Base-by-base conservation (phyloP, 495 filamentous ascomycete genomes). In the Aspergillus bridgeri region DNA sequence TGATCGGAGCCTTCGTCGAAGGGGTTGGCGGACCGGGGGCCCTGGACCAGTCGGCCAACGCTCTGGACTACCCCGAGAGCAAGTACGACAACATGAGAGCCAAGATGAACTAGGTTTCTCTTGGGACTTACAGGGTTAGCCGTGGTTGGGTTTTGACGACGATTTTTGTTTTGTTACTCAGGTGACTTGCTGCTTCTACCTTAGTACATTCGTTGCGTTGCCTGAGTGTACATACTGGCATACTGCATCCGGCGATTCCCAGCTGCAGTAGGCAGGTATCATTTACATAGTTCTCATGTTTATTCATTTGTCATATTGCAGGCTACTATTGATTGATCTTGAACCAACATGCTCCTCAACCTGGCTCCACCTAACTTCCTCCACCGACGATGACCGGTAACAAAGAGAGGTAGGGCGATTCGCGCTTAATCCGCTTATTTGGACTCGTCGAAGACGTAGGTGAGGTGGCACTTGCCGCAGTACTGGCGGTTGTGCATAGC, bases 401-500 rank as follows among this genome's bases (percentile, higher is more conserved):
- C 18, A 56, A 51, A 51, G 60, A 60, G 51, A 61, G 64, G 56
- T 65, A 46, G 60, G 44, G 27, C 59, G 56, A 70, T 55, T 42
- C 46, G 24, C n/a, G 21, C 23, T 7, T 25, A 51, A 50, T 59
- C 72, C 70, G 65, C 70, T 69, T 84, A 83, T 66, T 83, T 83
- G 68, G 80, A 81, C 82, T 92, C 89, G 77, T 98, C 95, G 81
- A 99, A 98, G 80, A 98, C 92, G 82, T 99, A 99, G 81, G 94
- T 99, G 59, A 98, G 86, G 84, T 99, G 94, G 88, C 94, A 99
- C 73, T 88, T 89, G 63, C 94, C 94, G 75, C 94, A 99, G 87
- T 99, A 99, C 77, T 99, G 95, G 70, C 94, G 90, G 82, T 99
- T 96, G 82, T 95, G 90, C 91, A 96, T 96, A 68, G 93, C 91